Evolutionary conservation across 345 rosid genomes (phyloP).

Genomic region (Microthlaspi erraticum): DNA sequence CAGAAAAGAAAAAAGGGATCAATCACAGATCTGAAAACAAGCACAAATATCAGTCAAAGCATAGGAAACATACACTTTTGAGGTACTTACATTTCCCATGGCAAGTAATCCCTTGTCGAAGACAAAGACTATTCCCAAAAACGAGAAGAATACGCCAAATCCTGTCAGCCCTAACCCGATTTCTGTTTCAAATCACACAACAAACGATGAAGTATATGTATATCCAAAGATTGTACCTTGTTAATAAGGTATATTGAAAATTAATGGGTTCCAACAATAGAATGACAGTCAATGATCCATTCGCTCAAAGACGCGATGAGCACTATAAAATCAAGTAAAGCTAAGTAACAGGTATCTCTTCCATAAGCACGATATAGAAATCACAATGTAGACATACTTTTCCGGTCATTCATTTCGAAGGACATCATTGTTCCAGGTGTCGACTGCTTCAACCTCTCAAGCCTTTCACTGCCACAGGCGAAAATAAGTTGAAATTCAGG

Average conservation of each 20-base stretch:
- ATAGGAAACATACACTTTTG: not conserved
- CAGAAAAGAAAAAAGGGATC: slow-evolving; percentile 13
- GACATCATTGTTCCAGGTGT: slow-evolving; percentile 43
- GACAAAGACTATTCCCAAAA: slow-evolving; percentile 83
- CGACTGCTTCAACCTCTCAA: slow-evolving; percentile 24
- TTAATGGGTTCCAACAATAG: not conserved
- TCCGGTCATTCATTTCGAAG: slow-evolving; percentile 49
- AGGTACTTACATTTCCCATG: slow-evolving; percentile 90
- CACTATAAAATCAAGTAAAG: not conserved
- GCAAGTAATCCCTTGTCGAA: slow-evolving; percentile 97
- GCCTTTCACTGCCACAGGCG: slow-evolving; percentile 28
- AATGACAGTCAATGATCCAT: slow-evolving; percentile 6
- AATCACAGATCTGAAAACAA: slow-evolving; percentile 10
- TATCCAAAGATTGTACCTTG: not conserved
- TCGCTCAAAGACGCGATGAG: not conserved
- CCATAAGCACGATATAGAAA: not conserved
- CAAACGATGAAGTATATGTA: not conserved
- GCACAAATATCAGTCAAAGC: not conserved
- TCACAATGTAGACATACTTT: slow-evolving; percentile 35
- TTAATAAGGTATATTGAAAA: not conserved
- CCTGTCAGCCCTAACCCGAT: slow-evolving; percentile 97
- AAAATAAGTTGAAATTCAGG: slow-evolving; percentile 9
- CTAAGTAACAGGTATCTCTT: not conserved
- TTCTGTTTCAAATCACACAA: slow-evolving; percentile 50
- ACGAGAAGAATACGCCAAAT: slow-evolving; percentile 91